Base-by-base conservation (phyloP, 148 eudicot species). In the Salicornia ramosissima region DNA sequence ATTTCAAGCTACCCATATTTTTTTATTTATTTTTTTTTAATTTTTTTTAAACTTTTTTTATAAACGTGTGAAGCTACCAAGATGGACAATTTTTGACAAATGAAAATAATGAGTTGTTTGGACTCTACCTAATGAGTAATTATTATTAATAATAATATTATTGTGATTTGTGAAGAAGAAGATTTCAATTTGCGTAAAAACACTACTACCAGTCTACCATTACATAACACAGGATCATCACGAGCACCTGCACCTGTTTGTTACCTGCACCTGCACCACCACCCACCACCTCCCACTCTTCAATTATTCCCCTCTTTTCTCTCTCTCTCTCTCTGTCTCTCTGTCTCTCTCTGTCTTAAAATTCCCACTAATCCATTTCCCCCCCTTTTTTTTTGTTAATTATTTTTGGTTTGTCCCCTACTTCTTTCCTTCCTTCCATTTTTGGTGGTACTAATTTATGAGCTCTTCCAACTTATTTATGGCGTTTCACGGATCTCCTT, bases 401-500 rank as follows among this genome's bases (percentile, higher is more conserved):
- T 2, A 2, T 51, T 64, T 58, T 39, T 30, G 0, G 28, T 49
- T 10, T 56, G 24, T 42, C 12, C 52, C 33, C 15, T 34, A 14
- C 25, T 26, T 22, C 31, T 70, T 65, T n/a, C 30, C 30, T 50
- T 52, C 26, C 14, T 50, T 58, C 60, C 52, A 65, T 61, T 49
- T 71, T 56, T 77, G 68, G 71, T 62, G 71, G 67, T 71, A 55
- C 80, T 49, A 66, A 77, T 77, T 71, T 58, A 77, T 77, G 75
- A 71, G 64, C 61, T 71, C 43, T 63, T 33, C 53, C 31, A 66
- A 40, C 62, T 60, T 68, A 77, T 77, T 77, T 72, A 77, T 72
- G 69, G 68, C 76, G 54, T 72, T 68, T 77, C 80, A 77, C 80
- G 76, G 72, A 67, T 72, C 64, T 70, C 68, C 10, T 68, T 77